Conservation (phyloP, 257 asterid genomes). For the Scutellaria barbata region DNA sequence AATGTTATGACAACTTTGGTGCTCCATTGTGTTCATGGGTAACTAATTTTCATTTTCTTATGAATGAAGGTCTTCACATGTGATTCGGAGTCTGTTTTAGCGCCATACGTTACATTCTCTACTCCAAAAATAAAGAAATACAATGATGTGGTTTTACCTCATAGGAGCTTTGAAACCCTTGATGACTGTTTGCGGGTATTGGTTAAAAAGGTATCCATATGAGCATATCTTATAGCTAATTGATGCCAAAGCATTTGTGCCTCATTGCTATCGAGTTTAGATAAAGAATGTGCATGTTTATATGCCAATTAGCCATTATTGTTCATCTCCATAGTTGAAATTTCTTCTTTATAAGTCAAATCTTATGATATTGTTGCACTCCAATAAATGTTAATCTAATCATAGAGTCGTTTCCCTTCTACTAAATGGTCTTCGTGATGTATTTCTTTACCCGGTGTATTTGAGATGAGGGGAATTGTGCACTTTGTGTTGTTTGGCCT, state of each 20-base stretch:
- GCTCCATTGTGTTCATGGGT: background rate
- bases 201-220: constrained; percentile 60
- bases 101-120: constrained; percentile 55
- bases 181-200: constrained; percentile 37
- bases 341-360: background rate
- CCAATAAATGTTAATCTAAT: background rate
- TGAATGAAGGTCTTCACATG: constrained; percentile 76
- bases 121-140: constrained; percentile 60
- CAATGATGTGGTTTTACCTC: constrained; percentile 42
- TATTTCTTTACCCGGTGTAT: background rate
- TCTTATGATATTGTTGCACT: background rate
- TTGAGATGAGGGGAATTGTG: background rate
- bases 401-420: background rate
- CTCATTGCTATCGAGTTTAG: background rate
- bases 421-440: background rate
- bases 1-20: constrained; percentile 6
- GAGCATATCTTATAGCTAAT: too few species aligned
- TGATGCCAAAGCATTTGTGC: background rate
- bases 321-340: background rate
- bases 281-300: too few species aligned
- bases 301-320: too few species aligned
- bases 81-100: constrained; percentile 54
- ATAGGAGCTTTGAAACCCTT: constrained; percentile 28
- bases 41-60: constrained; percentile 33
- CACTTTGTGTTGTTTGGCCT: background rate